A percentile compares a stretch with the other conserved stretches of the same genome.
Evolutionary conservation across 1,284 basidiomycete species (phyloP).

Genomic region (Testicularia cyperi): DNA sequence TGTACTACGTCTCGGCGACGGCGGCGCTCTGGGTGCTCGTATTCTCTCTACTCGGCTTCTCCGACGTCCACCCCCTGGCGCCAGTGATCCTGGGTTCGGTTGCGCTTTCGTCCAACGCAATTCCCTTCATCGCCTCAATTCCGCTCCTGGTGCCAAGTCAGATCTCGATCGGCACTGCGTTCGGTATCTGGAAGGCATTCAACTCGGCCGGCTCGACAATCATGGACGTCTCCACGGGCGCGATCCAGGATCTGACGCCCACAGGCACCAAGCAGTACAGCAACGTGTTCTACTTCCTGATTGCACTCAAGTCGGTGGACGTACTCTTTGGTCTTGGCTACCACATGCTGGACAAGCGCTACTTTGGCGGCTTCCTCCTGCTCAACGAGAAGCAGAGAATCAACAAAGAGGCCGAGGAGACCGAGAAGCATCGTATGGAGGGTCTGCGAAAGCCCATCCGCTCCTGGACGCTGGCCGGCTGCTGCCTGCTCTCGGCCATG

Average conservation of each 20-base stretch:
- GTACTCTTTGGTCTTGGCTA: slow-evolving; percentile 60
- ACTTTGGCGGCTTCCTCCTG: slow-evolving; percentile 59
- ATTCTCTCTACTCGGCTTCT: slow-evolving; percentile 61
- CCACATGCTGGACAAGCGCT: slow-evolving; percentile 49
- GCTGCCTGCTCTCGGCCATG: slow-evolving; percentile 21
- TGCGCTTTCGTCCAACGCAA: slow-evolving; percentile 60
- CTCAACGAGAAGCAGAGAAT: slow-evolving; percentile 46
- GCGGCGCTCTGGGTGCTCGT: slow-evolving; percentile 61
- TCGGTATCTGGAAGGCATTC: slow-evolving; percentile 62
- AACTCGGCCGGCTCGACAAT: slow-evolving; percentile 58
- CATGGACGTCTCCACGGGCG: slow-evolving; percentile 61
- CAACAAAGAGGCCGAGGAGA: slow-evolving; percentile 32
- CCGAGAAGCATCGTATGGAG: slow-evolving; percentile 30
- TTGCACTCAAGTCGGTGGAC: slow-evolving; percentile 62
- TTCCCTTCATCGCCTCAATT: slow-evolving; percentile 62
- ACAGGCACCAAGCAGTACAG: slow-evolving; percentile 55
- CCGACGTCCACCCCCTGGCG: slow-evolving; percentile 60
- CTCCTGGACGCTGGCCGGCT: slow-evolving; percentile 19
- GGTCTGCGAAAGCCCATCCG: slow-evolving; percentile 27
- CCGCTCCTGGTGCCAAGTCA: slow-evolving; percentile 61
- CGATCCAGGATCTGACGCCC: slow-evolving; percentile 61
- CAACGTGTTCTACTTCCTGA: slow-evolving; percentile 61
- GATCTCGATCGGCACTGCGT: slow-evolving; percentile 61
- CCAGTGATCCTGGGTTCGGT: slow-evolving; percentile 61
- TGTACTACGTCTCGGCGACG: slow-evolving; percentile 51